These are phyloP conservation scores for Paraglomus occultum DNA, from an alignment of 192 early-diverging fungal genomes.

Conservation along the genomic window DNA sequence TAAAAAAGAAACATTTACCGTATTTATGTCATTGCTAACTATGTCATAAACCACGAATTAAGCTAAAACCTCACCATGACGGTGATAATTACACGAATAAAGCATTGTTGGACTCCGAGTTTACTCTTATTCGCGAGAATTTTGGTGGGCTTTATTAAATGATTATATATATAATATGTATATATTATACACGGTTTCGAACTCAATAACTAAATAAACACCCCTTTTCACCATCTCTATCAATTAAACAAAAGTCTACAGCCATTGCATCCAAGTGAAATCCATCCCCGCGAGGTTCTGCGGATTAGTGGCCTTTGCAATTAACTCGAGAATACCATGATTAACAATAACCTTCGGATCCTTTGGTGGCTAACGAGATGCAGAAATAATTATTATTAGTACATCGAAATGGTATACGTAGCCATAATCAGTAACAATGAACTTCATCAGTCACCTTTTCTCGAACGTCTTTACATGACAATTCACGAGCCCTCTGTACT, in stretches of 20 bases:
- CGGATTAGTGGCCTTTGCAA: constrained; percentile 87
- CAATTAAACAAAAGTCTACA: constrained; percentile 47
- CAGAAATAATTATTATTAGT: constrained; percentile 8
- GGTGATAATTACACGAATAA: too few species aligned
- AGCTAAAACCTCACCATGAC: too few species aligned
- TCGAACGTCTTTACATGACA: constrained; percentile 65
- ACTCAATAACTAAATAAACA: neutral
- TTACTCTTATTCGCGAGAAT: too few species aligned
- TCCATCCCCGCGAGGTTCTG: constrained; percentile 96
- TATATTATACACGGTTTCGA: neutral
- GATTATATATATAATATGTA: too few species aligned
- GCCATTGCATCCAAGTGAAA: constrained; percentile 87
- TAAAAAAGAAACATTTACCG: too few species aligned
- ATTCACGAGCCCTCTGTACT: constrained; percentile 60
- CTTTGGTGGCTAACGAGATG: constrained; percentile 46
- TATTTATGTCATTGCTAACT: too few species aligned
- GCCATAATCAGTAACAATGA: neutral
- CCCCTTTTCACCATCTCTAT: neutral
- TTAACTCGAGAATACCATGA: constrained; percentile 88
- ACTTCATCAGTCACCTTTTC: constrained; percentile 59
- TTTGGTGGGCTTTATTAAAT: too few species aligned
- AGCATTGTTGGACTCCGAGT: too few species aligned
- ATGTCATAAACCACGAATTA: too few species aligned
- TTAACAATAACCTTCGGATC: constrained; percentile 54
- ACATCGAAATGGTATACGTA: neutral